Evolutionary conservation across 2,329 filamentous ascomycete species (phyloP), one percentile per base, ranked within the genome.

Genomic region (Venturia nashicola): DNA sequence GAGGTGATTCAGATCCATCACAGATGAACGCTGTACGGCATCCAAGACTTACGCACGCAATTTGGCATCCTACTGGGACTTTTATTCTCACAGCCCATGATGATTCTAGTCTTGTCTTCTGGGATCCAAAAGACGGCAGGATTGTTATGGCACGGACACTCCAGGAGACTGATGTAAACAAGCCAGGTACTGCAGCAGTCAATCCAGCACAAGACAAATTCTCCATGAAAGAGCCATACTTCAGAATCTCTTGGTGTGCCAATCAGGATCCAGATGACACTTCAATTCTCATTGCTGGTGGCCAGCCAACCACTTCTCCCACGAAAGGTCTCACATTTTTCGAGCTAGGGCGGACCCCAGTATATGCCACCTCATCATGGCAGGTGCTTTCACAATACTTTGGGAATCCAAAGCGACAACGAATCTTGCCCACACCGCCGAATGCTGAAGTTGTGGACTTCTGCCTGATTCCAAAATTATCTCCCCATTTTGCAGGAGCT

Each of bases 191-290:
- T 16, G 74, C 72, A 5, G 72, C 70, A 69, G 77, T 73, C 27
- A 76, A 72, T 64, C 73, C 74, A 39, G 74, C 75, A 7, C 75
- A 81, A 3, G 80, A 79, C 1, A 80, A 79, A 0, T 78, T 86
- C 51, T 80, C 80, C 18, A 75, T 87, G 16, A 87, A 89, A 66
- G 87, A 90, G 64, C 90, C 91, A 0, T 88, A 93, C 66, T 84
- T 85, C 66, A 86, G 86, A 67, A 85, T 97, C 64, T 83, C 86
- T 1, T 99, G 94, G 94, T 99, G 94, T 76, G 93, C 90, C 65
- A 97, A 97, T 73, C 82, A 87, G 65, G 96, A 97, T 71, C 88
- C 91, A 0, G 94, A 99, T 70, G 93, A 99, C 70, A 97, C 91
- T 20, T 93, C 87, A 1, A 80, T 99, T 32, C 76, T 99, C 46